Percentiles rank a stretch among this genome's conserved stretches.
Evolutionary conservation across 2,329 filamentous ascomycete species (phyloP).

Genomic region (Scleromitrula shiraiana): DNA sequence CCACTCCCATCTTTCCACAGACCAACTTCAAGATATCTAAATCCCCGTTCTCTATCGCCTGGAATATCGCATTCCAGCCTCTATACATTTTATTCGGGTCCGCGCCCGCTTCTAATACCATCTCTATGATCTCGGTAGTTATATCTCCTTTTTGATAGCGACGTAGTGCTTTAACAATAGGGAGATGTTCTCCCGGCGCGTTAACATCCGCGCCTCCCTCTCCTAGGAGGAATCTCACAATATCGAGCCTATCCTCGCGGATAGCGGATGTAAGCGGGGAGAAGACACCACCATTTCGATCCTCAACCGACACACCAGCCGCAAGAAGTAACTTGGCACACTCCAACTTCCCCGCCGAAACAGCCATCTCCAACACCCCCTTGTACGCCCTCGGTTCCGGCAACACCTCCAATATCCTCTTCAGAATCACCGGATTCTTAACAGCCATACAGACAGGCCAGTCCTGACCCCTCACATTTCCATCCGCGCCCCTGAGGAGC

Average conservation of each 20-base stretch:
- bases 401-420: constrained; percentile 48
- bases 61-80: constrained; percentile 58
- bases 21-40: constrained; percentile 44
- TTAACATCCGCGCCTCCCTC: constrained; percentile 58
- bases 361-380: constrained; percentile 60
- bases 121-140: constrained; percentile 53
- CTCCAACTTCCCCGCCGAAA: constrained; percentile 57
- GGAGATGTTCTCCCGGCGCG: constrained; percentile 60
- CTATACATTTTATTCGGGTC: constrained; percentile 62
- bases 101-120: constrained; percentile 54
- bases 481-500: constrained; percentile 50
- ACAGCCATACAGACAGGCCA: constrained; percentile 67
- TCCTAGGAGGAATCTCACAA: constrained; percentile 53
- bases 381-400: constrained; percentile 54
- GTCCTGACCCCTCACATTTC: constrained; percentile 55
- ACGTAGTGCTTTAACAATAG: constrained; percentile 61
- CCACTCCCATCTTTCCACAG: constrained; percentile 40
- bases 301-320: constrained; percentile 51
- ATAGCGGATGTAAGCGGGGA: constrained; percentile 60
- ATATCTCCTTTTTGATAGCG: constrained; percentile 46
- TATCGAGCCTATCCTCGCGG: constrained; percentile 52
- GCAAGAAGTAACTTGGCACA: constrained; percentile 48
- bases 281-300: constrained; percentile 66
- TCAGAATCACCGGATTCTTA: constrained; percentile 49
- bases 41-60: constrained; percentile 58